Percentiles rank a stretch among this genome's conserved stretches.
Evolutionary conservation across 2,329 filamentous ascomycete genomes (phyloP).

Genomic region (Pseudogymnoascus sp.): DNA sequence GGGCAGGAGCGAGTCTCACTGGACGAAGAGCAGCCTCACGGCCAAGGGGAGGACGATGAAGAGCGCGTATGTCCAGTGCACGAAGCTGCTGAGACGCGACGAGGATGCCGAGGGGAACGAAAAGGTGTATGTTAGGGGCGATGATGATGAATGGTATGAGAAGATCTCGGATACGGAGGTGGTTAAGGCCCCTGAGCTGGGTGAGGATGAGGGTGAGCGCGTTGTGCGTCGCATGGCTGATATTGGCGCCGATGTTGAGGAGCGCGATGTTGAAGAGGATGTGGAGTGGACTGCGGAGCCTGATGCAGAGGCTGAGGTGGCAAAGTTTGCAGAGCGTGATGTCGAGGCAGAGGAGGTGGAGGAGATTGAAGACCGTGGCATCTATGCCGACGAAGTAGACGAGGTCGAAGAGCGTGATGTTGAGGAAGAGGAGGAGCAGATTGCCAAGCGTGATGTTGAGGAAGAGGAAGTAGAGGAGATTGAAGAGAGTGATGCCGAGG

Average conservation of each 20-base stretch:
- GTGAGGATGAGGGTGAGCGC: not conserved
- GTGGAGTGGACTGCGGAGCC: not conserved
- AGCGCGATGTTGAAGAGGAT: not conserved
- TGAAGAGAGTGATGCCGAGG: not conserved
- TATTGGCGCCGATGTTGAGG: not conserved
- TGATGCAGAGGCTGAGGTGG: not conserved
- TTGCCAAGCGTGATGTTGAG: not conserved
- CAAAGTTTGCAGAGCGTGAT: not conserved
- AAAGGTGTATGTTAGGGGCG: not conserved
- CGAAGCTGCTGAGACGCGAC: not conserved
- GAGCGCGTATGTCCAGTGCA: not conserved
- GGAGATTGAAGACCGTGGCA: not conserved
- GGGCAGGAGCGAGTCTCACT: not conserved
- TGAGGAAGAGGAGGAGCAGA: not conserved
- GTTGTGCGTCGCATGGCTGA: not conserved
- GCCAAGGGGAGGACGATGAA: not conserved
- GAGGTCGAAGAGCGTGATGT: too few relatives aligned
- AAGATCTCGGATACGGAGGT: constrained; percentile 1
- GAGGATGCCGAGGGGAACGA: not conserved
- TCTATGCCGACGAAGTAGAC: not conserved
- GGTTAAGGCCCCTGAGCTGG: not conserved
- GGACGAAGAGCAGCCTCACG: not conserved
- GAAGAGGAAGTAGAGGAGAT: not conserved
- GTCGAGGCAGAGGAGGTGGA: not conserved
- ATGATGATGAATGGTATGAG: not conserved